Evolutionary conservation across 108 stramenopile species (phyloP), one percentile per base, ranked within the genome.

Genomic region (Pelagomonas calceolata): DNA sequence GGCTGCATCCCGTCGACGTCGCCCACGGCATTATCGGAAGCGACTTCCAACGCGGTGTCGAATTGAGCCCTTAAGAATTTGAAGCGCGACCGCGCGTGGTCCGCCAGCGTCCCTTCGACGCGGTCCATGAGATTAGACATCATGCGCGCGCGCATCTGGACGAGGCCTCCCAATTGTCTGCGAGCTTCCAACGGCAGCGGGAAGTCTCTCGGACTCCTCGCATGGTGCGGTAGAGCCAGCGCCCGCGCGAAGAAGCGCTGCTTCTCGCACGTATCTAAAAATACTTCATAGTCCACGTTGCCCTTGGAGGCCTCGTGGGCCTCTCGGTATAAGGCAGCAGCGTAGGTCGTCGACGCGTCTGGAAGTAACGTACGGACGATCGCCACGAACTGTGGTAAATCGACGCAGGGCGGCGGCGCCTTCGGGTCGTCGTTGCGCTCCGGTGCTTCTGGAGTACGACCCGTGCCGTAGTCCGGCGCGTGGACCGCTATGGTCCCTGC

Each of bases 181-280:
- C 44, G 44, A 7, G 30, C 69, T 10, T 63, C 45, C n/a, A 17
- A 5, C 15, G 43, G 31, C 30, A 70, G 51, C 14, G 37, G n/a
- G 32, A 46, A 17, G 15, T 31, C 46, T 7, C 9, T 46, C 69
- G 30, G 30, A 7, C 51, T 60, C 4, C 3, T 5, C 5, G 63
- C 31, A 32, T 30, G 63, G 35, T 17, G 30, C 31, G 69, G 60
- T 1, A 70, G 33, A 5, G 14, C 21, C 26, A 63, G 31, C 7
- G 69, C 60, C 10, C 63, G 70, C 4, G 77, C 68, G 34, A 81
- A 78, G 39, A 75, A 75, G 63, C 63, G 65, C 21, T 66, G 69
- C 29, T 34, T 36, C 63, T 81, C 81, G 26, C 71, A 77, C 32
- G 78, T 77, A 68, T 73, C 30, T 30, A 75, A 21, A 66, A 81